These are phyloP conservation scores for Phytophthora citrophthora DNA, from an alignment of 352 stramenopile genomes.

Conservation along the genomic window DNA sequence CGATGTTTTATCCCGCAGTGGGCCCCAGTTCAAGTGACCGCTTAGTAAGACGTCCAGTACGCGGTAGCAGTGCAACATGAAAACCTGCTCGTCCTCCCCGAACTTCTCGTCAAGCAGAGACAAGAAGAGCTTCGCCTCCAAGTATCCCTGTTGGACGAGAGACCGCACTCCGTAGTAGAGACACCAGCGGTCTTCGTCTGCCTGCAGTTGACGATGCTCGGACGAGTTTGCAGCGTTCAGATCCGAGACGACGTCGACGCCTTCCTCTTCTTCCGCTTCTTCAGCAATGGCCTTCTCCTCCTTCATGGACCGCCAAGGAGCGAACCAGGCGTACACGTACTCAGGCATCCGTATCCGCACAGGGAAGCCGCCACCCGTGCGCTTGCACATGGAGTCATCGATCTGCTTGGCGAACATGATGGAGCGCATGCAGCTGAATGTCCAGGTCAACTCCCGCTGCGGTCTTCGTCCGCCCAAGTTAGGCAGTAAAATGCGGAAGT, in stretches of 20 bases:
- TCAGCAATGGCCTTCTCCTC: slow-evolving; percentile 63
- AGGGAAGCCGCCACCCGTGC: slow-evolving; percentile 49
- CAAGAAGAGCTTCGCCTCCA: slow-evolving; percentile 92
- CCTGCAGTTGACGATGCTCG: slow-evolving; percentile 58
- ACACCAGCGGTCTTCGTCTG: slow-evolving; percentile 92
- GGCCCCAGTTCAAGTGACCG: slow-evolving; percentile 64
- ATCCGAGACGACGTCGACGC: slow-evolving; percentile 8
- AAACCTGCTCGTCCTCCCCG: slow-evolving; percentile 92
- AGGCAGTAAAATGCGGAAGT: slow-evolving; percentile 91
- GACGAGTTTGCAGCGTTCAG: slow-evolving; percentile 19
- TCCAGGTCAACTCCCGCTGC: slow-evolving; percentile 81
- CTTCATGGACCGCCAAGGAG: slow-evolving; percentile 66
- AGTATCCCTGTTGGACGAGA: slow-evolving; percentile 81
- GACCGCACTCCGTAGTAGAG: slow-evolving; percentile 93
- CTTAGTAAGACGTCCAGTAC: slow-evolving; percentile 77
- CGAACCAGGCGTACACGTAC: slow-evolving; percentile 94
- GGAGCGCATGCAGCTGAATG: slow-evolving; percentile 89
- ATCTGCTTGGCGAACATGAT: slow-evolving; percentile 91
- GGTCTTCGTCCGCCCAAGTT: slow-evolving; percentile 88
- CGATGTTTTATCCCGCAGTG: slow-evolving; percentile 58
- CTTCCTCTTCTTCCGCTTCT: slow-evolving; percentile 7
- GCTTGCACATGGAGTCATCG: slow-evolving; percentile 77
- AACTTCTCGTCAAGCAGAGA: slow-evolving; percentile 93
- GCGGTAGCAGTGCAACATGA: slow-evolving; percentile 90
- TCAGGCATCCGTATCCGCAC: slow-evolving; percentile 90